Evolutionary conservation across 495 filamentous ascomycete genomes (phyloP).

Genomic region (Cercophora samala): DNA sequence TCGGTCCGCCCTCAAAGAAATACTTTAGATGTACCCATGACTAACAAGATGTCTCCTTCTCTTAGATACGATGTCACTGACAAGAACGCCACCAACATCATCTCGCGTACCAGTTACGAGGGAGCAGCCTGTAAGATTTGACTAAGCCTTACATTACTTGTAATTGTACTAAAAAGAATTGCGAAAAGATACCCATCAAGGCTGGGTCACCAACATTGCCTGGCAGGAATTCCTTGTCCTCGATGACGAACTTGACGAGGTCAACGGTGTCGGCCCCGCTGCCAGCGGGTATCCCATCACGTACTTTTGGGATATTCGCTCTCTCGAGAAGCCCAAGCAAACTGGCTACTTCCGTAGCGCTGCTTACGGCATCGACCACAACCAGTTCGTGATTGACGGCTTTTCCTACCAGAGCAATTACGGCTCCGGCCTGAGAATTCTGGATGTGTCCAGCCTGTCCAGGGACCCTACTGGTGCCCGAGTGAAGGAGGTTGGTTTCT

Average conservation of each 20-base stretch:
- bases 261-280: constrained; percentile 40
- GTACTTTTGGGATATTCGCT: constrained; percentile 54
- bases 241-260: constrained; percentile 57
- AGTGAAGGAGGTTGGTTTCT: constrained; percentile 51
- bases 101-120: constrained; percentile 52
- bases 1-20: too few relatives aligned
- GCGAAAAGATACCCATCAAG: constrained; percentile 44
- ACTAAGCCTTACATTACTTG: constrained; percentile 32
- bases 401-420: constrained; percentile 54
- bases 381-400: constrained; percentile 52
- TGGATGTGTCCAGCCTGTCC: constrained; percentile 47
- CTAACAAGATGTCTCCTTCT: not conserved
- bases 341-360: constrained; percentile 48
- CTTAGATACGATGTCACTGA: constrained; percentile 51
- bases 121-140: constrained; percentile 40
- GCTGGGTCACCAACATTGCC: constrained; percentile 48
- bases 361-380: constrained; percentile 51
- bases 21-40: not conserved
- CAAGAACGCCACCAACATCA: constrained; percentile 45
- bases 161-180: not conserved
- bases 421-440: constrained; percentile 48
- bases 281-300: constrained; percentile 43
- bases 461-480: constrained; percentile 31
- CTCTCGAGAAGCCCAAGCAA: constrained; percentile 45
- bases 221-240: constrained; percentile 46